phyloP scores from a whole-genome alignment of 768 basidiomycete genomes.

The Amylocystis lapponica region DNA sequence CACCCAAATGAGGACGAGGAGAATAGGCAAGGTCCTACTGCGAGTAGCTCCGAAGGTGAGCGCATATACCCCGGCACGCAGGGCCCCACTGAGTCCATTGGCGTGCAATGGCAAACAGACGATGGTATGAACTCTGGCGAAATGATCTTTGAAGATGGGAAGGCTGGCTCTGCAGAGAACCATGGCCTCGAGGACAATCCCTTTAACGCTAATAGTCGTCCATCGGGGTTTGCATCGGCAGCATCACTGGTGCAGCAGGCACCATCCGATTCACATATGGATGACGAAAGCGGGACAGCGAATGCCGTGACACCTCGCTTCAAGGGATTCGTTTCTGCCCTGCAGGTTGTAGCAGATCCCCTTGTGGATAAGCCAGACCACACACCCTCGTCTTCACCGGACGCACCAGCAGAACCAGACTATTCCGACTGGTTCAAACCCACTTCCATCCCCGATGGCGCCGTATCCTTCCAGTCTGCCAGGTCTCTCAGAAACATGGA shows the following conservation, averaged over 20 bases:
- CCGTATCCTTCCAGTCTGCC: slow-evolving; percentile 11
- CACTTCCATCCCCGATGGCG: background rate
- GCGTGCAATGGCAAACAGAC: too few species aligned
- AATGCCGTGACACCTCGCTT: too few species aligned
- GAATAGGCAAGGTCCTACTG: background rate
- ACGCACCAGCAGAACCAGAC: slow-evolving; percentile 1
- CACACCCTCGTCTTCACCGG: slow-evolving; percentile 7
- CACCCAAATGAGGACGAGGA: background rate
- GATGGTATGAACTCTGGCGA: too few species aligned
- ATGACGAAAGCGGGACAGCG: too few species aligned
- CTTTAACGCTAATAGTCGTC: too few species aligned
- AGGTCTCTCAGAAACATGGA: background rate
- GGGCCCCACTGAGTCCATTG: too few species aligned
- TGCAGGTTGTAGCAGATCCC: background rate
- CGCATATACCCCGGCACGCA: slow-evolving; percentile 9
- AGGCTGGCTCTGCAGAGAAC: too few species aligned
- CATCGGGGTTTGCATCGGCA: too few species aligned
- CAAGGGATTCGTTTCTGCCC: slow-evolving; percentile 9
- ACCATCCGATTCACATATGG: too few species aligned
- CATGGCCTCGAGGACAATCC: too few species aligned
- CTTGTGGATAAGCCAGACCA: background rate
- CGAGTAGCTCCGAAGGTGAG: slow-evolving; percentile 3
- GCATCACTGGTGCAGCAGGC: too few species aligned
- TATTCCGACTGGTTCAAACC: slow-evolving; percentile 7
- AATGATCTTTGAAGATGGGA: too few species aligned